Base-by-base conservation (phyloP, 352 stramenopile genomes). In the Phytophthora litchii region DNA sequence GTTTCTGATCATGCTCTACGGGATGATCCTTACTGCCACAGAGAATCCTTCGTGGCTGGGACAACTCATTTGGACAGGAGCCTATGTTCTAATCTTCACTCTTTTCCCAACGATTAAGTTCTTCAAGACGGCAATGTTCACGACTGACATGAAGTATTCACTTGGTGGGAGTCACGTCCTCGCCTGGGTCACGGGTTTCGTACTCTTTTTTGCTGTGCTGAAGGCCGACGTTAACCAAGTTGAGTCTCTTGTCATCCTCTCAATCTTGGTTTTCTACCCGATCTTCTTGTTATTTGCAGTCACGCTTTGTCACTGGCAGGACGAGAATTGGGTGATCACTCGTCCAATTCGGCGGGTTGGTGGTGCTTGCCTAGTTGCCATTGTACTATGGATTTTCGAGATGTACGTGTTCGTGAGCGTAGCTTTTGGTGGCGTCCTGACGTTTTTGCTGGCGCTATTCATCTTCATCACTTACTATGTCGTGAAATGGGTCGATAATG, bases 401-500 rank as follows among this genome's bases (percentile, higher is more conserved):
- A 85, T 93, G 67, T 94, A 89, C 47, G 53, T 93, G 17, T 96
- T 79, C 25, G 76, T 64, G 0, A 75, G 75, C 23, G 54, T 89
- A 7, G 55, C 78, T 0, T 62, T 91, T 4, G 88, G 87, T 4
- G 70, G 67, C 0, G 51, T 82, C 10, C 63, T 94, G 16, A 83
- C 81, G 0, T 83, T 93, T 29, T 38, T 92, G 17, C 46, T 80
- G 16, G 56, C 62, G 8, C 66, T 92, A 3, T 91, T 92, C 29
- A 42, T 94, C 16, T 85, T 95, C 35, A 64, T 89, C 55, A 72
- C 77, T 16, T 91, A 86, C 34, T 92, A 94, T 20, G 45, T 95
- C 12, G 56, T 89, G 19, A 89, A 95, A 51, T 96, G 87, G 76
- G 70, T 93, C 44, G 76, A 88, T 49, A 95, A 96, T 56, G 87